phyloP scores from a whole-genome alignment of 2,329 filamentous ascomycete genomes.

The Ascochyta clinopodiicola region DNA sequence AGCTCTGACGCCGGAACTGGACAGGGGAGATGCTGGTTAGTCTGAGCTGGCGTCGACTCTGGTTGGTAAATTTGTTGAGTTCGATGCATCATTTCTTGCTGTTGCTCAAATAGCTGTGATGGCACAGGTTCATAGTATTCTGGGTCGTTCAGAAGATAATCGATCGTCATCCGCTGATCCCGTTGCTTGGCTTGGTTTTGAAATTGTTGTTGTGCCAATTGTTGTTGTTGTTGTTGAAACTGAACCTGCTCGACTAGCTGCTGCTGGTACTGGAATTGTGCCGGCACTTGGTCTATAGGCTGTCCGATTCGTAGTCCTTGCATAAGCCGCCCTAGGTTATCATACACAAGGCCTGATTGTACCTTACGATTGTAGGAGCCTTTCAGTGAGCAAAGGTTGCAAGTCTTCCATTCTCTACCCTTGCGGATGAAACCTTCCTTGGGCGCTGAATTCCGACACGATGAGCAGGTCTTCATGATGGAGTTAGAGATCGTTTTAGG shows the following conservation, averaged over 20 bases:
- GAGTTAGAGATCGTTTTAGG: not conserved
- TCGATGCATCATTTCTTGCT: not conserved
- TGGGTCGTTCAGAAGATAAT: not conserved
- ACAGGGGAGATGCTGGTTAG: not conserved
- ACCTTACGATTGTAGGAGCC: not conserved
- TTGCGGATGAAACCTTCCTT: not conserved
- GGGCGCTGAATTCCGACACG: not conserved
- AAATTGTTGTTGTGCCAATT: not conserved
- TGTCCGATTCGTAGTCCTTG: not conserved
- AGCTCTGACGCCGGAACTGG: not conserved
- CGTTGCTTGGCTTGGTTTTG: not conserved
- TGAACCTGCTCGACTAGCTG: not conserved
- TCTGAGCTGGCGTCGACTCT: not conserved
- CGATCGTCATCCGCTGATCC: not conserved
- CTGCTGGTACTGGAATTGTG: not conserved
- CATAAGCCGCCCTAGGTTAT: not conserved
- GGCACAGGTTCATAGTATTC: not conserved
- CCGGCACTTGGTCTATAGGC: not conserved
- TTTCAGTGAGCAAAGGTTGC: not conserved
- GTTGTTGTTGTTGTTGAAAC: not conserved
- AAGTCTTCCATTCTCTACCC: not conserved
- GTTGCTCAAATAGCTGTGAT: not conserved
- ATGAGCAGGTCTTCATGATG: not conserved
- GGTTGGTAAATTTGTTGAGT: not conserved
- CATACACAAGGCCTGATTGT: not conserved